Conservation (phyloP, 352 stramenopile genomes). For the Stramenopiles sp. region DNA sequence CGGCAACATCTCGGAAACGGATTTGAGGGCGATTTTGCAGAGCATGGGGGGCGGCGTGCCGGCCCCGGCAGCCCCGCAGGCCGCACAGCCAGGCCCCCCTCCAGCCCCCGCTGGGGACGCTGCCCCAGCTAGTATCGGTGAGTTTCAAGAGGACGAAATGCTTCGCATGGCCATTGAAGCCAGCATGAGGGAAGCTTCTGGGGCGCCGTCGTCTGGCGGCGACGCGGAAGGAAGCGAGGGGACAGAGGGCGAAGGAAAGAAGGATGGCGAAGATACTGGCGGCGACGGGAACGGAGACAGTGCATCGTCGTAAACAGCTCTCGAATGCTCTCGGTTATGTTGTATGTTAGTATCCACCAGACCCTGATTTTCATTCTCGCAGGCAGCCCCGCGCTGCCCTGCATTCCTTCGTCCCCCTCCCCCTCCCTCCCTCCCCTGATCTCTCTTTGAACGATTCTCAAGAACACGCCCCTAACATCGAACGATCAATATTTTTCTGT, state of each 20-base stretch:
- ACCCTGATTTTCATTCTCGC: too few relatives aligned
- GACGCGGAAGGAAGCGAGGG: background rate
- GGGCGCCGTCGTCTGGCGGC: background rate
- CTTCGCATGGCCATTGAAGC: background rate
- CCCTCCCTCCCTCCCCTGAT: too few relatives aligned
- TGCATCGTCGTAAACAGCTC: conserved; percentile 49
- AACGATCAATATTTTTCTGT: too few relatives aligned
- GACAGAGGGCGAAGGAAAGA: background rate
- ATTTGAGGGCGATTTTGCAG: background rate
- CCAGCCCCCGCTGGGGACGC: background rate
- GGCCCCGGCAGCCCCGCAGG: background rate
- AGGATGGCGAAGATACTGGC: conserved; percentile 39
- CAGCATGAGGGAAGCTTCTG: background rate
- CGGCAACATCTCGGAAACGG: background rate
- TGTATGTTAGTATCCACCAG: too few relatives aligned
- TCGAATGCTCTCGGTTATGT: too few relatives aligned
- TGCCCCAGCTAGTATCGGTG: background rate
- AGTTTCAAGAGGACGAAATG: conserved; percentile 6
- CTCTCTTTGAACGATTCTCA: too few relatives aligned
- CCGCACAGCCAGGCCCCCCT: background rate
- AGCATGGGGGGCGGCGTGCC: background rate
- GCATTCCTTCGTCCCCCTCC: too few relatives aligned
- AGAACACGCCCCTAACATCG: too few relatives aligned
- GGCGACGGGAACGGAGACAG: conserved; percentile 21
- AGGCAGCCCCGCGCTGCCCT: too few relatives aligned